A percentile compares a stretch with the other conserved stretches of the same genome.
Conservation (phyloP, 805 yeast genomes). For the Candida orba region DNA sequence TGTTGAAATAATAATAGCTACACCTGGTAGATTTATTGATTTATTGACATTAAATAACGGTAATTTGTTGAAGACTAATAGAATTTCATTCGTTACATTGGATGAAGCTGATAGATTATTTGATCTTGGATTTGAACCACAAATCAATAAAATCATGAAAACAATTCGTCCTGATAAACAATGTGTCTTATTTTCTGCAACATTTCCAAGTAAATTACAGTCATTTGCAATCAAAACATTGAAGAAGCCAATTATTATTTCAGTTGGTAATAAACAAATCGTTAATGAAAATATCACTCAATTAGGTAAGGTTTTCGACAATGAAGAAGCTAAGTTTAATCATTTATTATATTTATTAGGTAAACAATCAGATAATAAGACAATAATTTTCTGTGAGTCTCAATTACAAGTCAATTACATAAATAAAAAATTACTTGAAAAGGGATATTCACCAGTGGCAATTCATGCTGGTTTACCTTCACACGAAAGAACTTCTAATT, state of each 20-base stretch:
- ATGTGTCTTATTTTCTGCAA: constrained; percentile 88
- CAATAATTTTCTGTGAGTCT: constrained; percentile 79
- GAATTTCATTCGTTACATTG: constrained; percentile 76
- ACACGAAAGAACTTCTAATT: constrained; percentile 67
- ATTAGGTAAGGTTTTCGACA: constrained; percentile 50
- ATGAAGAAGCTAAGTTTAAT: constrained; percentile 48
- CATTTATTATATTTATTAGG: constrained; percentile 51
- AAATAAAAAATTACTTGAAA: constrained; percentile 41
- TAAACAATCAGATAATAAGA: constrained; percentile 37
- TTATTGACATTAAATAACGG: constrained; percentile 79
- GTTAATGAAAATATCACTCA: constrained; percentile 81
- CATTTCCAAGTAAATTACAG: constrained; percentile 81
- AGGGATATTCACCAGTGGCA: constrained; percentile 54
- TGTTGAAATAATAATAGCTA: constrained; percentile 77
- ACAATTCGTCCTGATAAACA: constrained; percentile 82
- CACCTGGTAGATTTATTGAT: constrained; percentile 94
- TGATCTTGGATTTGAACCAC: constrained; percentile 97
- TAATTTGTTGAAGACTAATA: constrained; percentile 50
- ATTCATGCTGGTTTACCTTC: constrained; percentile 94
- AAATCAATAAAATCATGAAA: constrained; percentile 70
- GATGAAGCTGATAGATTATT: constrained; percentile 98
- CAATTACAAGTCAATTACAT: constrained; percentile 82
- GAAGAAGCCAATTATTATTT: constrained; percentile 60
- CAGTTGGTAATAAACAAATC: constrained; percentile 71
- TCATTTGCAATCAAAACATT: constrained; percentile 61